phyloP scores from a whole-genome alignment of 768 basidiomycete genomes.

The Myochromella boudieri region DNA sequence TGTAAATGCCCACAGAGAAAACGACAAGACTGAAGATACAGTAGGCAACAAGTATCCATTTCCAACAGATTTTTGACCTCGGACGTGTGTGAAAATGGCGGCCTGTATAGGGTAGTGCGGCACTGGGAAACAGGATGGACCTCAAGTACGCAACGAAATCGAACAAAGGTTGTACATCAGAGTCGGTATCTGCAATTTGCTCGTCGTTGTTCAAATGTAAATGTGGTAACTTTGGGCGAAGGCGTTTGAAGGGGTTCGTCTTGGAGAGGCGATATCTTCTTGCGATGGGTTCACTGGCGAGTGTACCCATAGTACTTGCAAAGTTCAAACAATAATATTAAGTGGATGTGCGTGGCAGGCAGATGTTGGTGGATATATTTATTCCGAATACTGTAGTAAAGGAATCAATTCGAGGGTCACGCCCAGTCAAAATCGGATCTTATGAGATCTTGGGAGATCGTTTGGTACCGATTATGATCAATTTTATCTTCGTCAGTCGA shows the following conservation, averaged over 20 bases:
- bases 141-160: conserved; percentile 12
- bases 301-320: conserved; percentile 19
- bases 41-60: conserved; percentile 35
- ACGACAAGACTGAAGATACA: conserved; percentile 40
- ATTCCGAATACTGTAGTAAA: background rate
- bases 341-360: no score
- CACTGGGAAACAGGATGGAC: conserved; percentile 13
- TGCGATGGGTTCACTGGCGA: conserved; percentile 23
- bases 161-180: conserved; percentile 13
- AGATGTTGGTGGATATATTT: background rate
- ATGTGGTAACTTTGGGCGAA: conserved; percentile 24
- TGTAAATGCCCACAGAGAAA: conserved; percentile 32
- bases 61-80: conserved; percentile 29
- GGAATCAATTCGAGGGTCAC: background rate
- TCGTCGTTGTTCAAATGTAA: conserved; percentile 9
- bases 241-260: conserved; percentile 41
- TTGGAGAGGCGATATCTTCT: conserved; percentile 46
- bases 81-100: conserved; percentile 23
- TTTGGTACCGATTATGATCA: background rate
- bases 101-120: conserved; percentile 10
- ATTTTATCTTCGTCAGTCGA: no score
- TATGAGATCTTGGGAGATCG: background rate
- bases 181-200: background rate
- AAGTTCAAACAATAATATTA: no score
- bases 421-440: background rate